Evolutionary conservation across 331 rosid species (phyloP).

Genomic region (Rosa hybrid): DNA sequence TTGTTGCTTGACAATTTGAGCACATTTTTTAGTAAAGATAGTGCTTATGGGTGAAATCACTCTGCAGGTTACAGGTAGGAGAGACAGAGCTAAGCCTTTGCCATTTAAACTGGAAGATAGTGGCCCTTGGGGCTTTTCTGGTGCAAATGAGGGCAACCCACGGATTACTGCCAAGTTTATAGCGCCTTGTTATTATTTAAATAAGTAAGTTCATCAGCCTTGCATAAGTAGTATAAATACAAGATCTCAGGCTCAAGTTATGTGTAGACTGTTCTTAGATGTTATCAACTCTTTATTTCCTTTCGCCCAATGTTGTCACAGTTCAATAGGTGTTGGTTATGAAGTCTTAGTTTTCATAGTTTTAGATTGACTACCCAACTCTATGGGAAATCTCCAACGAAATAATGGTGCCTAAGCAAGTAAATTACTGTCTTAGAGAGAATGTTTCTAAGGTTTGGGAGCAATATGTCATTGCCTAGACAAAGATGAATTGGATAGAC

Average conservation of each 20-base stretch:
- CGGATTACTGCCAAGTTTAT: slow-evolving; percentile 76
- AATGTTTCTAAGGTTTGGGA: background rate
- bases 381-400: background rate
- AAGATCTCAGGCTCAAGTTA: slow-evolving; percentile 4
- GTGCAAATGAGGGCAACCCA: slow-evolving; percentile 93
- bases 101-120: slow-evolving; percentile 76
- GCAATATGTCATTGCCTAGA: background rate
- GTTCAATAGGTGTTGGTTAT: background rate
- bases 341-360: slow-evolving; percentile 15
- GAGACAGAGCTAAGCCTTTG: slow-evolving; percentile 92
- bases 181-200: slow-evolving; percentile 81
- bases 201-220: slow-evolving; percentile 61
- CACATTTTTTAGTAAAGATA: background rate
- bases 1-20: background rate
- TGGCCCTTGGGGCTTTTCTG: slow-evolving; percentile 88
- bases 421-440: background rate
- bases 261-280: background rate
- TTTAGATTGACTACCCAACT: background rate
- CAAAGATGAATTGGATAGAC: background rate
- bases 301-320: background rate
- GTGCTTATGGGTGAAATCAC: slow-evolving; percentile 19
- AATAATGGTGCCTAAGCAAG: background rate
- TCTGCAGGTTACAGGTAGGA: slow-evolving; percentile 91
- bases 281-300: background rate
- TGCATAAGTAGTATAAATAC: slow-evolving; percentile 6